A percentile compares a stretch with the other conserved stretches of the same genome.
Evolutionary conservation across 345 rosid genomes (phyloP).

Genomic region (Schrenkiella parvula): DNA sequence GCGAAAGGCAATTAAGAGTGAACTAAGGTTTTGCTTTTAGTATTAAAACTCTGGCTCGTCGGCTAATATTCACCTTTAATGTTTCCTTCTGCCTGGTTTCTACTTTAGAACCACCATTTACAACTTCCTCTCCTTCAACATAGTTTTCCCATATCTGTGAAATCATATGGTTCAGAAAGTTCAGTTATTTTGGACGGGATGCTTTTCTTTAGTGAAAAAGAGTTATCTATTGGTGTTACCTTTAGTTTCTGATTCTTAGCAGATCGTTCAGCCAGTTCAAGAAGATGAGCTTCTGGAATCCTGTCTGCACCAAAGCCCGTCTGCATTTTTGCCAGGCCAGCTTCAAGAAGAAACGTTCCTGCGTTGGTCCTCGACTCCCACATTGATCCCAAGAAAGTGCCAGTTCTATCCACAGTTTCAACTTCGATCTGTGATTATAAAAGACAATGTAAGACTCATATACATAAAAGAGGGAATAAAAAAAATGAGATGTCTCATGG

Average conservation of each 20-base stretch:
- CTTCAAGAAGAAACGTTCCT: constrained; percentile 73
- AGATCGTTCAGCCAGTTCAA: constrained; percentile 78
- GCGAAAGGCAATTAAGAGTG: constrained; percentile 3
- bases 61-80: constrained; percentile 51
- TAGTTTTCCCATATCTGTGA: constrained; percentile 92
- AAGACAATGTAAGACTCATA: constrained; percentile 14
- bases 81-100: constrained; percentile 90
- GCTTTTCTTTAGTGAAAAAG: neutral
- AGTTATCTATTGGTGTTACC: constrained; percentile 38
- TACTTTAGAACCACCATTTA: constrained; percentile 50
- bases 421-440: constrained; percentile 63
- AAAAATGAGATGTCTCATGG: neutral
- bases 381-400: constrained; percentile 93
- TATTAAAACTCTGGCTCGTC: neutral
- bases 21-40: neutral
- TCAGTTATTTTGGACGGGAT: neutral
- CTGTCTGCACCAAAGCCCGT: constrained; percentile 80
- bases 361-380: constrained; percentile 85
- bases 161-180: neutral
- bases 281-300: constrained; percentile 77
- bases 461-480: neutral
- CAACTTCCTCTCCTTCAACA: constrained; percentile 93
- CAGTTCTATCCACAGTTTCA: constrained; percentile 91
- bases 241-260: constrained; percentile 88
- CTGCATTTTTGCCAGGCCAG: constrained; percentile 92